Percentiles rank a stretch among this genome's conserved stretches.
phyloP scores from a whole-genome alignment of 495 filamentous ascomycete genomes.

The Astrothelium macrocarpum region DNA sequence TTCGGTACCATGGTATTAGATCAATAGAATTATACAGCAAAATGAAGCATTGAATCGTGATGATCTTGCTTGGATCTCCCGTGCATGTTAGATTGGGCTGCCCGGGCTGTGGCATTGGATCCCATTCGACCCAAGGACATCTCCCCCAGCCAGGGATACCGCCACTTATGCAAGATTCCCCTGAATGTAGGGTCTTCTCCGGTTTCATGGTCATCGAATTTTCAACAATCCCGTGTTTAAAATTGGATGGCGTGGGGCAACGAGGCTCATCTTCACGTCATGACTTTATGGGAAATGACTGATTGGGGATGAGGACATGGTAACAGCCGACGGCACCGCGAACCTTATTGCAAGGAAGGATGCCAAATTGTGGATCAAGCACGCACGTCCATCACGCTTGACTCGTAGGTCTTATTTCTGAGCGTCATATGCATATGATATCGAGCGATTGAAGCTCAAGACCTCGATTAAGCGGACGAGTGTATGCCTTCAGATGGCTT shows the following conservation, averaged over 20 bases:
- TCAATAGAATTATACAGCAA: neutral
- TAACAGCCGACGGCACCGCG: neutral
- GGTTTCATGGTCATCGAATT: conserved; percentile 6
- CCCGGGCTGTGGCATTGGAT: neutral
- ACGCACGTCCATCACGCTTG: neutral
- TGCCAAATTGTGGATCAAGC: neutral
- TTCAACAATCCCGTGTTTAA: neutral
- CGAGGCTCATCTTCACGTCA: neutral
- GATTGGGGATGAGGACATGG: neutral
- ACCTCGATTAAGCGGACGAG: neutral
- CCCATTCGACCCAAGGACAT: neutral
- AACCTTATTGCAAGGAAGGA: neutral
- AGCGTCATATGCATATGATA: neutral
- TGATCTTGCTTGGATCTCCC: neutral
- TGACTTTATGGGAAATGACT: neutral
- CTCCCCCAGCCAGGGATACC: neutral
- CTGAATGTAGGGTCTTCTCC: neutral
- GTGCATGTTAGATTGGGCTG: neutral
- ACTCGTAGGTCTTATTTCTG: neutral
- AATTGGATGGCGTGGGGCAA: neutral
- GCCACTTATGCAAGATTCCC: conserved; percentile 6
- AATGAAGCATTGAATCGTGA: neutral
- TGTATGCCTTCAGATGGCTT: neutral
- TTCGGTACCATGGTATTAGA: neutral
- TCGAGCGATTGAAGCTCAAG: neutral